phyloP scores from a whole-genome alignment of 129 eudicot species.

The Lonicera japonica region DNA sequence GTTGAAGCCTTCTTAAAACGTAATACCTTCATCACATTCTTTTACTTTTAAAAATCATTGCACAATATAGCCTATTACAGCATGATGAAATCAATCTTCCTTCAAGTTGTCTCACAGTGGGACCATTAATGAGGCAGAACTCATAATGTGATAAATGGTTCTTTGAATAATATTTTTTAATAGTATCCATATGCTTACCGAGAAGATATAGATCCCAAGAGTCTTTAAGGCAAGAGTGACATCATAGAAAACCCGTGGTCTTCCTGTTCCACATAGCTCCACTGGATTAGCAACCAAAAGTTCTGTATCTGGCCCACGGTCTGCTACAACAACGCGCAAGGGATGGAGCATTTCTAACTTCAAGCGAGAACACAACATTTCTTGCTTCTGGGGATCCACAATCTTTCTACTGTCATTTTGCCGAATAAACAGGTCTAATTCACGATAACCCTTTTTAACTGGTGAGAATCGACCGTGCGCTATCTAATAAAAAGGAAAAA shows the following conservation, averaged over 20 bases:
- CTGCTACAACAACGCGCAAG: constrained; percentile 40
- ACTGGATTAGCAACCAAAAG: constrained; percentile 78
- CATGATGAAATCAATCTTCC: too few species aligned
- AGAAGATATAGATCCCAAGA: constrained; percentile 59
- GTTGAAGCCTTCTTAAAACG: too few species aligned
- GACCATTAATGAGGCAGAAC: too few species aligned
- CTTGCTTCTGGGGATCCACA: constrained; percentile 43
- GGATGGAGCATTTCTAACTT: constrained; percentile 73
- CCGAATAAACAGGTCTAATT: constrained; percentile 53
- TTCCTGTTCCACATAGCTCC: constrained; percentile 61
- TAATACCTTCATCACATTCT: too few species aligned
- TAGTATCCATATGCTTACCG: constrained; percentile 31
- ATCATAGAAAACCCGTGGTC: constrained; percentile 68
- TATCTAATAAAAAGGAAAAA: constrained; percentile 30
- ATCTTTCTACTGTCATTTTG: constrained; percentile 56
- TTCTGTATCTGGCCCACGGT: constrained; percentile 76
- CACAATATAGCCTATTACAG: too few species aligned
- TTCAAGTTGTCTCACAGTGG: too few species aligned
- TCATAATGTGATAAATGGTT: neutral
- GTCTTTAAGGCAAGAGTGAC: constrained; percentile 51
- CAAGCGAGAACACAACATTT: constrained; percentile 36
- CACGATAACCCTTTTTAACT: constrained; percentile 51
- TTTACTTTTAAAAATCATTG: too few species aligned
- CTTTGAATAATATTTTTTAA: neutral
- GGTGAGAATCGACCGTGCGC: constrained; percentile 58